phyloP scores from a whole-genome alignment of 2,329 filamentous ascomycete genomes.

The Alternaria atra region DNA sequence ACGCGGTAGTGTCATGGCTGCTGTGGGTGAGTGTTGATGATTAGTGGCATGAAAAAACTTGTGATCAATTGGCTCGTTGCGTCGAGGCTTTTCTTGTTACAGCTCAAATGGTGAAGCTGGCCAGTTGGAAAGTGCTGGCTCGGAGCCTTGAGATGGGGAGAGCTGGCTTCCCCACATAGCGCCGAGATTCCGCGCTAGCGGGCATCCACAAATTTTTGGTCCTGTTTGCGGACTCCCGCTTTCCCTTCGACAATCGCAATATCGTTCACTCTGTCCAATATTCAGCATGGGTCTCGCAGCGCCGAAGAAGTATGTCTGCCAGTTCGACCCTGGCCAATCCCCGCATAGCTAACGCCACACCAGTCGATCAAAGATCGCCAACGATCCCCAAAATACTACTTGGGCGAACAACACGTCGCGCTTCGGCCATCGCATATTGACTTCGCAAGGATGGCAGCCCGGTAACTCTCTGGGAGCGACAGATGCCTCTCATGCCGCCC shows the following conservation, averaged over 20 bases:
- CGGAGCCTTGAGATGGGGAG: background rate
- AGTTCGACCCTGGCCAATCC: background rate
- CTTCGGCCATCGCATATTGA: conserved; percentile 90
- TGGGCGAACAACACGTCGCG: conserved; percentile 84
- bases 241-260: conserved; percentile 14
- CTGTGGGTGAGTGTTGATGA: conserved; percentile 18
- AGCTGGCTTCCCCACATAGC: conserved; percentile 26
- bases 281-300: conserved; percentile 72
- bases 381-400: conserved; percentile 94
- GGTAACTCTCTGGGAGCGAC: conserved; percentile 83
- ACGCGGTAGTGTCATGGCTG: conserved; percentile 27
- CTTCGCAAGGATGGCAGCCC: conserved; percentile 88
- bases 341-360: conserved; percentile 23
- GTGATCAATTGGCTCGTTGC: conserved; percentile 6
- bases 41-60: conserved; percentile 21
- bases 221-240: conserved; percentile 26
- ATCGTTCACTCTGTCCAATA: conserved; percentile 11
- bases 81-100: background rate
- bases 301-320: conserved; percentile 67
- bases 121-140: background rate
- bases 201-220: conserved; percentile 42
- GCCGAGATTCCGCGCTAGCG: conserved; percentile 44
- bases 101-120: conserved; percentile 1
- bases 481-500: conserved; percentile 75
- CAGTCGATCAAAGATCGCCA: conserved; percentile 76